Conservation (phyloP, 225 moss, liverwort and hornwort genomes). For the Marchantia polymorpha region DNA sequence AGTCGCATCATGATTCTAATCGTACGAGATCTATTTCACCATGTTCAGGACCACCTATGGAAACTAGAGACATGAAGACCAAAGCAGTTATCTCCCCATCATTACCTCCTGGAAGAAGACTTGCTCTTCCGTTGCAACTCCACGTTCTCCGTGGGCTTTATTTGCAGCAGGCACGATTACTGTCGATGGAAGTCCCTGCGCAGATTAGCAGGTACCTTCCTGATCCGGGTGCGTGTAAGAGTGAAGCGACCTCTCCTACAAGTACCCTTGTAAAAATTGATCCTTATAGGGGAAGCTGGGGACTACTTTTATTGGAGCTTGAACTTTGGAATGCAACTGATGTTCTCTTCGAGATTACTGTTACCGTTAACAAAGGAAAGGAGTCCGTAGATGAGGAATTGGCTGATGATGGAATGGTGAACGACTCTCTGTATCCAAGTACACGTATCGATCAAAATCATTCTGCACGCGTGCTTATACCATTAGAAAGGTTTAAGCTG, state of each 20-base stretch:
- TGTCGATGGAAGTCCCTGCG: constrained; percentile 98
- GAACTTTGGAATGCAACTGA: constrained; percentile 98
- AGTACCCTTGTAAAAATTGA: constrained; percentile 82
- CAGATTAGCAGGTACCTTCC: constrained; percentile 85
- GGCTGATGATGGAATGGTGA: constrained; percentile 49
- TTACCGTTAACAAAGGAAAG: constrained; percentile 55
- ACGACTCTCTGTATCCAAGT: constrained; percentile 73
- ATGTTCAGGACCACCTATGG: constrained; percentile 50
- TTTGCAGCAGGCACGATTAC: constrained; percentile 81
- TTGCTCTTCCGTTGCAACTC: constrained; percentile 83
- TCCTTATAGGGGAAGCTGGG: constrained; percentile 98
- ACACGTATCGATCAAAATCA: constrained; percentile 97
- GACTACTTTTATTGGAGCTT: constrained; percentile 83
- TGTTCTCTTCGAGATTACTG: constrained; percentile 87
- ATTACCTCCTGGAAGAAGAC: constrained; percentile 78
- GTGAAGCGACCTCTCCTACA: constrained; percentile 37
- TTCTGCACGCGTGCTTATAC: constrained; percentile 91
- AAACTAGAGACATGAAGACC: constrained; percentile 44
- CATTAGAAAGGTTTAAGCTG: constrained; percentile 85
- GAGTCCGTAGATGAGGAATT: constrained; percentile 48
- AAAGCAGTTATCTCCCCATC: constrained; percentile 20
- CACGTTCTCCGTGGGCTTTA: constrained; percentile 88
- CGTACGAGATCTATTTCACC: constrained; percentile 7
- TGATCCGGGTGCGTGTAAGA: constrained; percentile 48
- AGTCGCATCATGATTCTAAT: background rate